A percentile compares a stretch with the other conserved stretches of the same genome.
Evolutionary conservation across 1,284 basidiomycete species (phyloP).

Genomic region (Trichosporon inkin): DNA sequence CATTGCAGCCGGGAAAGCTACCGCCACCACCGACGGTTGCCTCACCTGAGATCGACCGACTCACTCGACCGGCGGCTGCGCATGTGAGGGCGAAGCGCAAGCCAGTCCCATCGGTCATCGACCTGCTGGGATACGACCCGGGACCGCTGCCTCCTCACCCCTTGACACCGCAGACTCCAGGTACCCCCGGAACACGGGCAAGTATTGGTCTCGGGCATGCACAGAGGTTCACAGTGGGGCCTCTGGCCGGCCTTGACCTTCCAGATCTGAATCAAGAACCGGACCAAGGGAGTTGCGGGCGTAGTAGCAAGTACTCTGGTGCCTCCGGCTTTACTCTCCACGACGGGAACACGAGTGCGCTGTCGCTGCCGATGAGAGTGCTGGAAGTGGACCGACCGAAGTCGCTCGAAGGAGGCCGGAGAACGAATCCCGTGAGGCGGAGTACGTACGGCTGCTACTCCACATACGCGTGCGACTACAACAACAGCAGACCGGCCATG

Average conservation of each 20-base stretch:
- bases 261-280: background rate
- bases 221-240: background rate
- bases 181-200: background rate
- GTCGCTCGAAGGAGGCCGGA: background rate
- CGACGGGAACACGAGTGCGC: background rate
- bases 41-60: background rate
- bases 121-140: slow-evolving; percentile 4
- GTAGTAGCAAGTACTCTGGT: background rate
- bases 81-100: background rate
- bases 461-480: background rate
- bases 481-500: background rate
- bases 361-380: background rate
- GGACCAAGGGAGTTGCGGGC: background rate
- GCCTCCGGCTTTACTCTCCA: background rate
- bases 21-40: background rate
- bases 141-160: background rate
- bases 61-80: background rate
- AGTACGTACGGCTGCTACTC: slow-evolving; percentile 1
- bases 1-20: background rate
- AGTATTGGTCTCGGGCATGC: background rate
- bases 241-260: background rate
- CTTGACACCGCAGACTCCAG: background rate
- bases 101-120: background rate
- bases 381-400: background rate
- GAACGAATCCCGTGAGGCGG: background rate